Conservation (phyloP, 306 rosid species). For the Trichosanthes cucumerina region DNA sequence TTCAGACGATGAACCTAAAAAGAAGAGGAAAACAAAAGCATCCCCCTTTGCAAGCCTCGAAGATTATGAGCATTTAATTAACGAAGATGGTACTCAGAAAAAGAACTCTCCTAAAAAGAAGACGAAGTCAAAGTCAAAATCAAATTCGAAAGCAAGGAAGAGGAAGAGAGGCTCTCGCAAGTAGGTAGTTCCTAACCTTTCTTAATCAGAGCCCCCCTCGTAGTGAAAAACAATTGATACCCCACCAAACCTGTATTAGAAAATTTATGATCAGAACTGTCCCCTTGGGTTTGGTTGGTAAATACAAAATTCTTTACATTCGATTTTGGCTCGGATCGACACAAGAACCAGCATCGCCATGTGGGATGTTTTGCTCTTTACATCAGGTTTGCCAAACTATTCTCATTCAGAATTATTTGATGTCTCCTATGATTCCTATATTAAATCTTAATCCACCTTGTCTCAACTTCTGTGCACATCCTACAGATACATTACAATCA, state of each 20-base stretch:
- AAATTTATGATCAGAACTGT: not conserved
- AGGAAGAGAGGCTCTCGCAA: conserved; percentile 15
- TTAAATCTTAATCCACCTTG: not conserved
- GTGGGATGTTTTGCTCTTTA: not conserved
- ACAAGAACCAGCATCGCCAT: not conserved
- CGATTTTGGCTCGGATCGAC: not conserved
- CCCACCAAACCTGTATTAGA: not conserved
- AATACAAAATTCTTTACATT: conserved; percentile 10
- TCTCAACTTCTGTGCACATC: not conserved
- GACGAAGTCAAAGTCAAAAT: conserved; percentile 12
- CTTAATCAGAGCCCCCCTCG: not conserved
- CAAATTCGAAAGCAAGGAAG: conserved; percentile 24
- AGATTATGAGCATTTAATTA: conserved; percentile 69
- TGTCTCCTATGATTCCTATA: not conserved
- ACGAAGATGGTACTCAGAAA: conserved; percentile 15
- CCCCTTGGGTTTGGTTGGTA: not conserved
- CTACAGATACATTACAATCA: not conserved
- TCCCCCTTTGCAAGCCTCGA: conserved; percentile 85
- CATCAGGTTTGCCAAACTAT: not conserved
- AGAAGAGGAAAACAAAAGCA: conserved; percentile 37
- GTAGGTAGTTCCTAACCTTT: not conserved
- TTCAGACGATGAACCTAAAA: conserved; percentile 24
- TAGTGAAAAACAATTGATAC: not conserved
- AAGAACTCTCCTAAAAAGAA: conserved; percentile 23
- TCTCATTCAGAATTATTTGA: not conserved